These are phyloP conservation scores for Macrolepiota dolichaula DNA, from an alignment of 768 basidiomycete genomes.

Conservation along the genomic window DNA sequence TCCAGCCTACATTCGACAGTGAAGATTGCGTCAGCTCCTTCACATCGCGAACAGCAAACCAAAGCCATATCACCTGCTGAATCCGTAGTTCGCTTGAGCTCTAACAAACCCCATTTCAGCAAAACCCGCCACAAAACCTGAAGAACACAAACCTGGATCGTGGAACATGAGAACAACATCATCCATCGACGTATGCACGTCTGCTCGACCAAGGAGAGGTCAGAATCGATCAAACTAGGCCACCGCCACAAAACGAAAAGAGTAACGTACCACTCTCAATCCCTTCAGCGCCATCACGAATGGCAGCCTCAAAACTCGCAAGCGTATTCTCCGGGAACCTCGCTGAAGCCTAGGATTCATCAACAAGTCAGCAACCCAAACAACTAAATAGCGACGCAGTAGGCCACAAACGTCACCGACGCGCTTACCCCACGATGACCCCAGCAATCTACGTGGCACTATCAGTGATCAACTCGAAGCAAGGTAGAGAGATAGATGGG, in stretches of 20 bases:
- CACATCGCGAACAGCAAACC: slow-evolving; percentile 10
- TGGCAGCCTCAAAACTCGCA: slow-evolving; percentile 92
- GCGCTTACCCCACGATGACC: slow-evolving; percentile 48
- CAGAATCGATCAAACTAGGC: slow-evolving; percentile 47
- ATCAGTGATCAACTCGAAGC: background rate
- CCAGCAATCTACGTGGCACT: slow-evolving; percentile 59
- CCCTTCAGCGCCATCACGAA: slow-evolving; percentile 90
- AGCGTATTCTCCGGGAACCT: slow-evolving; percentile 92
- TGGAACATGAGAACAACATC: slow-evolving; percentile 93
- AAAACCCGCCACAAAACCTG: slow-evolving; percentile 4
- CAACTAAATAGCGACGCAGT: background rate
- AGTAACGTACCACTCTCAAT: slow-evolving; percentile 92
- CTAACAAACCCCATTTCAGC: slow-evolving; percentile 28
- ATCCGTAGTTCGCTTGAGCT: slow-evolving; percentile 76
- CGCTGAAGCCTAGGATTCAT: slow-evolving; percentile 67
- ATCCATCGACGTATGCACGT: slow-evolving; percentile 92
- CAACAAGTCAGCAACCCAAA: background rate
- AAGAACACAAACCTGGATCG: slow-evolving; percentile 62
- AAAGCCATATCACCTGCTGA: slow-evolving; percentile 45
- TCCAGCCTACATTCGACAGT: slow-evolving; percentile 41
- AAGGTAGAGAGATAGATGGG: background rate
- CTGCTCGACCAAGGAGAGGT: slow-evolving; percentile 42
- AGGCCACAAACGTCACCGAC: too few species aligned
- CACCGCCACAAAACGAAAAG: slow-evolving; percentile 21
- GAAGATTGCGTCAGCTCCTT: slow-evolving; percentile 15